Evolutionary conservation across 768 basidiomycete genomes (phyloP).

Genomic region (Suillus paluster): DNA sequence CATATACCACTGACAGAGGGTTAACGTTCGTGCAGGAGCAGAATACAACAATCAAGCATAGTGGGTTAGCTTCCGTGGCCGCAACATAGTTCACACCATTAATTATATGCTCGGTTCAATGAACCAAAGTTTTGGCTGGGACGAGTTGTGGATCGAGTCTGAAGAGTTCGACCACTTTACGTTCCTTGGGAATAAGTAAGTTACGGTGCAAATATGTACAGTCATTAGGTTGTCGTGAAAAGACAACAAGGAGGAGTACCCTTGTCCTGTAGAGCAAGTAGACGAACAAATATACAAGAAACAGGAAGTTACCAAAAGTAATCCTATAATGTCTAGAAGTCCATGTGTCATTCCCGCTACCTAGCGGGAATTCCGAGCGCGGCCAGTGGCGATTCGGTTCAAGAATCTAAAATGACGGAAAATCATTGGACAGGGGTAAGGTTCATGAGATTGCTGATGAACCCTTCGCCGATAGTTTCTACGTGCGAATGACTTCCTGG

Average conservation of each 20-base stretch:
- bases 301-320: neutral
- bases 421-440: neutral
- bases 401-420: neutral
- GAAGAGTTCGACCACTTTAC: neutral
- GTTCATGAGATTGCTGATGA: neutral
- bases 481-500: constrained; percentile 4
- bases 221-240: neutral
- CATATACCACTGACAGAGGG: too few species aligned
- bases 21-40: too few species aligned
- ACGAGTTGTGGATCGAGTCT: too few species aligned
- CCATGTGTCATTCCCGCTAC: neutral
- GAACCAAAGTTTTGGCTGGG: neutral
- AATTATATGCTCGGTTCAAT: too few species aligned
- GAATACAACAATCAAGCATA: too few species aligned
- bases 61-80: too few species aligned
- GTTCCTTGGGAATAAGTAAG: neutral
- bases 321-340: neutral
- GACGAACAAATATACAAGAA: neutral
- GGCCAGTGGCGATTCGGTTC: neutral
- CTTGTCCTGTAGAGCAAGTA: neutral
- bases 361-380: too few species aligned
- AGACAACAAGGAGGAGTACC: neutral
- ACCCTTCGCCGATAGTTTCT: neutral
- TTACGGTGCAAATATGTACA: neutral
- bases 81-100: too few species aligned